Base-by-base conservation (phyloP, 768 basidiomycete genomes). In the Lentinula boryana region DNA sequence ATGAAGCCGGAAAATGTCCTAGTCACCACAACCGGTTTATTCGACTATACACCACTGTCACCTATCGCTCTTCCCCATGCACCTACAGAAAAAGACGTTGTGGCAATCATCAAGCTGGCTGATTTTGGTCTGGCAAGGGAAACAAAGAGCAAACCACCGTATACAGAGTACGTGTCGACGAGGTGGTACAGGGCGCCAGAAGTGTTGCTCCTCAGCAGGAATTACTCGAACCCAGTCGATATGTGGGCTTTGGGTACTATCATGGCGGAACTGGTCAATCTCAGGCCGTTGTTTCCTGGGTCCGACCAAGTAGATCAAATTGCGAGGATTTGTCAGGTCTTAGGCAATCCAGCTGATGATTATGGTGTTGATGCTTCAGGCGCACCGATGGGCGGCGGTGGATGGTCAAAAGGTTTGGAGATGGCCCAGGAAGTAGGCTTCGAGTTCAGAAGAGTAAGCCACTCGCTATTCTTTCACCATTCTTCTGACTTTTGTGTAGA, bases 221-320 rank as follows among this genome's bases (percentile, higher is more conserved):
- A 98, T 71, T 99, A 99, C 70, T 95, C 93, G 9, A 91, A 91
- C 68, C 95, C 97, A 4, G 96, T 99, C 27, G 97, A 99, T 68
- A 94, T 98, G 91, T 99, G 97, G 97, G 97, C 97, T 3, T 78
- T 99, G 58, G 97, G 97, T 15, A 96, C 97, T 6, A 99, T 99
- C 73, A 89, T 99, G 85, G 93, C 95, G 7, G 97, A 99, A 73
- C 79, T 98, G 60, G 83, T 97, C 75, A 98, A 96, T 70, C 83
- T 99, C 61, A 88, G 91, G 63, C 96, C 97, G 5, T 76, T 99
- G 46, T 99, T 99, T 72, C 97, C 97, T 32, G 97, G 97, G 18
- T 85, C 87, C 56, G 88, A 88, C 69, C 95, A 97, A 70, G 78
- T 91, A 56, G 96, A 98, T 76, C 97, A 99, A 75, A 86, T 98